Evolutionary conservation across 371 early-diverging fungal genomes (phyloP), one percentile per base, ranked within the genome.

Genomic region (Ordospora pajunii): DNA sequence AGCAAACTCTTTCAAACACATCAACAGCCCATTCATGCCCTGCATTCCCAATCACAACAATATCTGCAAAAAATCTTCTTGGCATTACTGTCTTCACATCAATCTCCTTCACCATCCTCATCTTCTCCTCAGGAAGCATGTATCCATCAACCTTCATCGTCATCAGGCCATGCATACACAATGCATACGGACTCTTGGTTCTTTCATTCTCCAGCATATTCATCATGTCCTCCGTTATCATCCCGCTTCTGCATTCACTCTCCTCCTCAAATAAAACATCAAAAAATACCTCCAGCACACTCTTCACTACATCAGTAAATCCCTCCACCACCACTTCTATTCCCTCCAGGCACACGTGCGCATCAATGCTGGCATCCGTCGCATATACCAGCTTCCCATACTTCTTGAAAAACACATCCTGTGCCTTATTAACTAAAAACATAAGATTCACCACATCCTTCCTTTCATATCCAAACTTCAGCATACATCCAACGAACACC

Each of bases 221-320:
- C 40, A 70, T 19, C n/a, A 76, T 54, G 4, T 66, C 43, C 23
- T 72, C 63, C 62, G 68, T 82, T 14, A 69, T 22, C 32, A 82
- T 43, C n/a, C 54, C 25, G 37, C 10, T 27, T 0, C 58, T 27
- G 2, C 37, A 22, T 19, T 14, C 12, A n/a, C 40, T 19, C 3
- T 27, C 37, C 12, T 58, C 58, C 6, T 19, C 58, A 58, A 58
- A 58, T 32, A 58, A 32, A 0, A 58, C 17, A 17, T 58, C 25
- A 37, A 58, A 58, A 12, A 58, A 58, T 17, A 17, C n/a, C 14
- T 40, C 32, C 37, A 73, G 73, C 22, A 70, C 72, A 2, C 37
- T 49, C 9, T 76, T 52, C 48, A 79, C 76, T 68, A 72, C 73
- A 17, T 70, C 46, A 48, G 66, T 46, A 46, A 79, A 44, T 27